Evolutionary conservation across 1,284 basidiomycete genomes (phyloP).

Genomic region (Apiotrichum brassicae): DNA sequence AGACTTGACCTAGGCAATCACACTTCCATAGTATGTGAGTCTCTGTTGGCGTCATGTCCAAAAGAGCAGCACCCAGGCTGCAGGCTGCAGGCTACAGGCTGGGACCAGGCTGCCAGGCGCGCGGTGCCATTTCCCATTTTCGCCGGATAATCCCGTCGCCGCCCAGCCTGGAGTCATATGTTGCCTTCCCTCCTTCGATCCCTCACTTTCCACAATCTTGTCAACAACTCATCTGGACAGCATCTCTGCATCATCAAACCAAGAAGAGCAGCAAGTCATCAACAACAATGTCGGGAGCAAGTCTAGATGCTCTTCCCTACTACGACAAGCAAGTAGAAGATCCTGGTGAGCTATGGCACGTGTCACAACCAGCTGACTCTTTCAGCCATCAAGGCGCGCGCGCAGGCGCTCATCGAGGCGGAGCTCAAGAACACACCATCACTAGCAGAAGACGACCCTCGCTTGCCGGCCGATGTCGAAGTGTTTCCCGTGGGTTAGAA

Average conservation of each 20-base stretch:
- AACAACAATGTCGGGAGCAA: constrained; percentile 29
- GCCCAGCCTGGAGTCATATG: not conserved
- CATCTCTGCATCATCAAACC: constrained; percentile 33
- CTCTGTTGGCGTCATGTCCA: too few species aligned
- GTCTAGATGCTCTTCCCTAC: constrained; percentile 81
- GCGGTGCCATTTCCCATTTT: not conserved
- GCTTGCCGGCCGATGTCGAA: constrained; percentile 61
- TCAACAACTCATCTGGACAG: constrained; percentile 53
- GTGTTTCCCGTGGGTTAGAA: constrained; percentile 35
- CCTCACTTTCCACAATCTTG: constrained; percentile 23
- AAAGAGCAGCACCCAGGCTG: too few species aligned
- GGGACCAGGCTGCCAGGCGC: too few species aligned
- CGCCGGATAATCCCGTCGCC: constrained; percentile 5
- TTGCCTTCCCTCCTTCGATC: too few species aligned
- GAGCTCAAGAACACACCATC: constrained; percentile 35
- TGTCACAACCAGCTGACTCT: not conserved
- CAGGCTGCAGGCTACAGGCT: too few species aligned
- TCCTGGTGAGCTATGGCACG: constrained; percentile 54
- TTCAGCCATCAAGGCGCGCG: constrained; percentile 32
- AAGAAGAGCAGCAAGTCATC: too few species aligned
- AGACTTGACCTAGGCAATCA: too few species aligned
- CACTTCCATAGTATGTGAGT: too few species aligned
- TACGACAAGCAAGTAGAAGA: constrained; percentile 87
- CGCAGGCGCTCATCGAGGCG: constrained; percentile 43
- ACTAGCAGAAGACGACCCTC: constrained; percentile 54